Conservation (phyloP, 176 grass and related monocot genomes). For the Oryza glaberrima region DNA sequence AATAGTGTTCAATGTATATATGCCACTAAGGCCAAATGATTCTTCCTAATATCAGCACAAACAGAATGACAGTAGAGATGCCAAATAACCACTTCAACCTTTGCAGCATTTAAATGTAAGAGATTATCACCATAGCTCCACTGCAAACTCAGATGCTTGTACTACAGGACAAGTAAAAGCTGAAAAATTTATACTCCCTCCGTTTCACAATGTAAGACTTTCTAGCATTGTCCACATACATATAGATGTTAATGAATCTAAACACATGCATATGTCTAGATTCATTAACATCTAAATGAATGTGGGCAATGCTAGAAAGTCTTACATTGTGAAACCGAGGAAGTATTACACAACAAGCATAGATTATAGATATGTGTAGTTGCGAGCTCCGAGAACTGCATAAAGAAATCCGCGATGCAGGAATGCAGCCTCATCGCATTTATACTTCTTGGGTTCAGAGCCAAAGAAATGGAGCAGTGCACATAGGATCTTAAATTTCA, state of each 20-base stretch:
- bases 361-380: slow-evolving; percentile 4
- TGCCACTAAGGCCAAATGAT: not conserved
- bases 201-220: too few relatives aligned
- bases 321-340: too few relatives aligned
- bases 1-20: not conserved
- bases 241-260: too few relatives aligned
- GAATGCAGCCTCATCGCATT: not conserved
- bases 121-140: slow-evolving; percentile 23
- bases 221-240: too few relatives aligned
- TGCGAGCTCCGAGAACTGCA: slow-evolving; percentile 4
- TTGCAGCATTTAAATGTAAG: slow-evolving; percentile 5
- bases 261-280: too few relatives aligned
- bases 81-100: slow-evolving; percentile 4
- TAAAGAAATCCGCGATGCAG: not conserved
- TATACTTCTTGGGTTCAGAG: not conserved
- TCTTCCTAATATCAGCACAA: slow-evolving; percentile 9
- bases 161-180: slow-evolving; percentile 16
- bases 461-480: slow-evolving; percentile 4
- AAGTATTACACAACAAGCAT: slow-evolving; percentile 14
- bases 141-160: slow-evolving; percentile 35
- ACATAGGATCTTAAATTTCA: slow-evolving; percentile 1
- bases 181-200: not conserved
- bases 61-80: slow-evolving; percentile 11
- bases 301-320: too few relatives aligned
- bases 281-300: too few relatives aligned